These are phyloP conservation scores for Yarrowia sp. DNA, from an alignment of 805 yeast species.

Conservation along the genomic window DNA sequence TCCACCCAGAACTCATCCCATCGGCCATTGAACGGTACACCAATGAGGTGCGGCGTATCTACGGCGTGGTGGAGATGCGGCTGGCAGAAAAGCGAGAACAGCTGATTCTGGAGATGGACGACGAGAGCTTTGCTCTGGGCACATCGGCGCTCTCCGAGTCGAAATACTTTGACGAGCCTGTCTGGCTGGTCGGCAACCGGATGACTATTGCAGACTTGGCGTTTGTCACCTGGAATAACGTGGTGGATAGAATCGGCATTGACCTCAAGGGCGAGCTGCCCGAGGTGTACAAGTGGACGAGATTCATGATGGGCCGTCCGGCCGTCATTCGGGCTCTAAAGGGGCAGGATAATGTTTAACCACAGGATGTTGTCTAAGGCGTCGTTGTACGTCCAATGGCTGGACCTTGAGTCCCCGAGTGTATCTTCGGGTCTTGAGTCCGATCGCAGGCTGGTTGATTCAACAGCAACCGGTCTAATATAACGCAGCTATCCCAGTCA, in stretches of 20 bases:
- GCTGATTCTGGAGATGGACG: constrained; percentile 74
- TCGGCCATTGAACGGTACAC: constrained; percentile 76
- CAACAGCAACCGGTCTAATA: background rate
- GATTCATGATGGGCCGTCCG: constrained; percentile 91
- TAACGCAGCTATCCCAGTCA: background rate
- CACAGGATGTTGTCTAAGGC: background rate
- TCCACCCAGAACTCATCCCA: constrained; percentile 80
- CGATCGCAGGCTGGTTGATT: background rate
- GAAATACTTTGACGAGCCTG: constrained; percentile 85
- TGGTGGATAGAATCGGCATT: constrained; percentile 87
- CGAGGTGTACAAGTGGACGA: constrained; percentile 94
- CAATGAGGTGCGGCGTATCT: constrained; percentile 39
- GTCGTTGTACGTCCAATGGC: background rate
- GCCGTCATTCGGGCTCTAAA: constrained; percentile 80
- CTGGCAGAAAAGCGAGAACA: constrained; percentile 90
- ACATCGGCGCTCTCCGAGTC: constrained; percentile 82
- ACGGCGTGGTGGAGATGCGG: constrained; percentile 77
- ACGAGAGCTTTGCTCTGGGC: constrained; percentile 82
- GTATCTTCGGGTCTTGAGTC: no score
- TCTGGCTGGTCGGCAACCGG: constrained; percentile 88
- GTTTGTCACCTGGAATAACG: constrained; percentile 96
- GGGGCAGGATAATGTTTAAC: constrained; percentile 24
- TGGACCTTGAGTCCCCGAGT: no score
- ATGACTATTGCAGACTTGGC: constrained; percentile 82
- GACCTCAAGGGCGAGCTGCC: constrained; percentile 77